phyloP scores from a whole-genome alignment of 139 green algal genomes.

The Parachlorella kessleri region DNA sequence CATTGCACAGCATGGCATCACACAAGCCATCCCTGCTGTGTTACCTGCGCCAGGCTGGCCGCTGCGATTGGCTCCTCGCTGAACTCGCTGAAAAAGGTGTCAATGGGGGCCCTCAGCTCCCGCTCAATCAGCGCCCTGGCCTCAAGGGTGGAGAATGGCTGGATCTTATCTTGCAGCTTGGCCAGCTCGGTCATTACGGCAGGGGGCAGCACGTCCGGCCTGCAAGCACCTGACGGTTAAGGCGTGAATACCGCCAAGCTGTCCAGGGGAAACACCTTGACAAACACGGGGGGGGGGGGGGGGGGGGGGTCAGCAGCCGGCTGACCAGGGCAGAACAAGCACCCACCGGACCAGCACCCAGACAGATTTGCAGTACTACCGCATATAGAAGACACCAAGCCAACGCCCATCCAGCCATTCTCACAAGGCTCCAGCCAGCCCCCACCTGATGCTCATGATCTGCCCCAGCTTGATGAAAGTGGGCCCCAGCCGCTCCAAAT shows the following conservation, averaged over 20 bases:
- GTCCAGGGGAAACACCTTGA: neutral
- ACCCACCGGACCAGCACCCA: too few species aligned
- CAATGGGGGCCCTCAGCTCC: constrained; percentile 78
- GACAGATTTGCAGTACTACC: too few species aligned
- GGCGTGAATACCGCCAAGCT: too few species aligned
- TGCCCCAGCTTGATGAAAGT: constrained; percentile 96
- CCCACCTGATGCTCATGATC: constrained; percentile 72
- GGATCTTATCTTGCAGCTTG: constrained; percentile 85
- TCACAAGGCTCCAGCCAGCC: too few species aligned
- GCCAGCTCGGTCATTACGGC: constrained; percentile 82
- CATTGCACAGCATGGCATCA: too few species aligned
- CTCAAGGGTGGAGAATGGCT: constrained; percentile 73
- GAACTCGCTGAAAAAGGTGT: constrained; percentile 86
- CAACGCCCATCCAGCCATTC: too few species aligned
- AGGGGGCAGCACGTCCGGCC: constrained; percentile 89
- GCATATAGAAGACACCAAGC: too few species aligned
- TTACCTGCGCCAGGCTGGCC: constrained; percentile 90
- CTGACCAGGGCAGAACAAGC: neutral
- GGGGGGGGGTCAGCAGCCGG: neutral
- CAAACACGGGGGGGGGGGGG: neutral
- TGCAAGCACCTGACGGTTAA: constrained; percentile 9
- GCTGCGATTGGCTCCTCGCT: constrained; percentile 81
- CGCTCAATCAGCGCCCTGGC: constrained; percentile 69
- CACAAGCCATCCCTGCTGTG: too few species aligned
- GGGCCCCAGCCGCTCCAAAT: constrained; percentile 84